Conservation (phyloP, 1,284 basidiomycete species). For the Ceratobasidium sp. region DNA sequence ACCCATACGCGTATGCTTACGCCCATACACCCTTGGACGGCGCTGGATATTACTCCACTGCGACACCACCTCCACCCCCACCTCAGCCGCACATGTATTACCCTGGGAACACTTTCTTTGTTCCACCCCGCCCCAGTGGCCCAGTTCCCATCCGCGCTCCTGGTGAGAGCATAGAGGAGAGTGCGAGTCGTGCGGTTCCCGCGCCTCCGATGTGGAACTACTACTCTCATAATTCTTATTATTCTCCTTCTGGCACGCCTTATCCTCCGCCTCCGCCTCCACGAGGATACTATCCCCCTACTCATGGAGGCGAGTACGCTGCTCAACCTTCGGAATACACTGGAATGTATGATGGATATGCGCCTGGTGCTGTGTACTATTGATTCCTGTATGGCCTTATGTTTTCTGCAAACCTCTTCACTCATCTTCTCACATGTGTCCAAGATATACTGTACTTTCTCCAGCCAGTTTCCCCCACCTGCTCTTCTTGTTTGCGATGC, state of each 20-base stretch:
- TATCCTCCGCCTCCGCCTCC: slow-evolving; percentile 30
- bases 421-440: neutral
- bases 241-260: slow-evolving; percentile 38
- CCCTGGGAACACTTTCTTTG: slow-evolving; percentile 25
- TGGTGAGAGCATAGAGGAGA: slow-evolving; percentile 13
- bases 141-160: slow-evolving; percentile 41
- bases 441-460: slow-evolving; percentile 2
- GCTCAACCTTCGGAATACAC: slow-evolving; percentile 14
- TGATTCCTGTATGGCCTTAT: slow-evolving; percentile 11
- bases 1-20: slow-evolving; percentile 40
- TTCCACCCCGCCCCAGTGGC: slow-evolving; percentile 30
- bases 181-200: neutral
- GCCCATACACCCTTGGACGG: slow-evolving; percentile 25
- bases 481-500: neutral
- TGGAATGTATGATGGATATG: slow-evolving; percentile 33
- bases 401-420: neutral
- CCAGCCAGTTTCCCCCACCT: neutral
- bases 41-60: slow-evolving; percentile 36
- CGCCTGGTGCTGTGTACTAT: slow-evolving; percentile 35
- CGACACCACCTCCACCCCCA: slow-evolving; percentile 20
- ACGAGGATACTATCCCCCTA: slow-evolving; percentile 23
- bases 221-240: slow-evolving; percentile 32
- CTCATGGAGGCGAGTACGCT: slow-evolving; percentile 16
- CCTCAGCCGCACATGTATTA: slow-evolving; percentile 32
- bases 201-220: slow-evolving; percentile 34